Base-by-base conservation (phyloP, 2,329 filamentous ascomycete genomes). In the Cercospora sp. region DNA sequence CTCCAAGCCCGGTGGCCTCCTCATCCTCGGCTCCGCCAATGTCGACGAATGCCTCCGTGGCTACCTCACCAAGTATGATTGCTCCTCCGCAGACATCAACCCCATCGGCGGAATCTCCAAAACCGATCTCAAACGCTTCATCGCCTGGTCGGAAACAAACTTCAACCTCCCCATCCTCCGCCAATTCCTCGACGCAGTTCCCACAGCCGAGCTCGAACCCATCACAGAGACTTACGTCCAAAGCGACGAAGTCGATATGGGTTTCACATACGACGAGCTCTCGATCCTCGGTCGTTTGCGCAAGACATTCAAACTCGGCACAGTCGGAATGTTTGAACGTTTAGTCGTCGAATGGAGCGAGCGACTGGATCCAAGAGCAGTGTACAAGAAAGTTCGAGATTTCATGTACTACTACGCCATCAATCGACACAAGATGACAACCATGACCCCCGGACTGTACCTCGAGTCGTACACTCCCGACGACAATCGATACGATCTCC, bases 11-110 rank as follows among this genome's bases (percentile, higher is more conserved):
- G 86, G 86, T 16, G 79, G 81, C 10, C 80, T 92, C 0, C 81
- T 93, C 3, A 89, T 93, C 0, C 82, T 93, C 0, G 90, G 89
- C 16, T 86, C 83, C 20, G 88, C 87, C 1, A 92, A 92, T 73
- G 89, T 91, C 3, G 89, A 87, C 72, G 86, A 86, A 72, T 82
- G 80, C 68, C 78, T 87, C 28, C 80, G 84, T 30, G 84, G 83
- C 20, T 89, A 91, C 76, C 81, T 90, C 23, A 92, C 90, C n/a
- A 91, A 92, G 78, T 91, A 91, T 74, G 90, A 91, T 75, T 87
- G 85, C 74, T 79, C 75, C 7, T 80, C 77, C n/a, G 82, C 82
- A 16, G 81, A 83, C 72, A 81, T 89, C 75, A 88, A 90, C 72
- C 89, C 89, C 3, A 89, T 90, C 61, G 88, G 87, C 16, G 83